phyloP scores from a whole-genome alignment of 2,329 filamentous ascomycete genomes.

The Aureobasidium sp. region DNA sequence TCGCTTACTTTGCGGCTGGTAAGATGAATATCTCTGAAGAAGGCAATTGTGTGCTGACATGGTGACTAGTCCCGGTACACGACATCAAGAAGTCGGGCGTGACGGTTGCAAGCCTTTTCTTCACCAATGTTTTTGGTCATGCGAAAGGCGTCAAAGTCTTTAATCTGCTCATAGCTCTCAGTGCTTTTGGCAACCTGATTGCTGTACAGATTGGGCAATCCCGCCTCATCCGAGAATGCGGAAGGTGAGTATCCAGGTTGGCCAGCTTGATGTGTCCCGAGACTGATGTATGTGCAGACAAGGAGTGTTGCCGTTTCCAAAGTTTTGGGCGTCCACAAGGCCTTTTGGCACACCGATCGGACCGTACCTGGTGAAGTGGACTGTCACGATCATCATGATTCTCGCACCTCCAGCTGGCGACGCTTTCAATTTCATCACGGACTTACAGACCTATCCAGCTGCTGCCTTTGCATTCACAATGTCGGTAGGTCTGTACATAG shows the following conservation, averaged over 20 bases:
- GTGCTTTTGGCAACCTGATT: conserved; percentile 46
- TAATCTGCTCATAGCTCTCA: conserved; percentile 60
- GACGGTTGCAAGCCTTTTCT: conserved; percentile 51
- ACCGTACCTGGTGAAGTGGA: conserved; percentile 57
- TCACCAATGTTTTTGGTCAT: conserved; percentile 49
- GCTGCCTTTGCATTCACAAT: conserved; percentile 53
- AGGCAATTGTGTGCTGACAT: background rate
- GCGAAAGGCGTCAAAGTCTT: conserved; percentile 49
- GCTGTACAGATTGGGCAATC: conserved; percentile 63
- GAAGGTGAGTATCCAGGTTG: conserved; percentile 22
- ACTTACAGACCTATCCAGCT: conserved; percentile 52
- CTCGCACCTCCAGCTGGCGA: conserved; percentile 60
- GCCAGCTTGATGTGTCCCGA: too few relatives aligned
- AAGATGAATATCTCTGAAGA: background rate
- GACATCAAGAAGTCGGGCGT: conserved; percentile 43
- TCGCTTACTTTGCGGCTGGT: conserved; percentile 55
- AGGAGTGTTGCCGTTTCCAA: conserved; percentile 57
- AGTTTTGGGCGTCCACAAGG: conserved; percentile 56
- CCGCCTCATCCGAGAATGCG: conserved; percentile 58
- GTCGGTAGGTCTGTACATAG: conserved; percentile 50
- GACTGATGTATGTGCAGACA: background rate
- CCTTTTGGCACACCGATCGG: conserved; percentile 57
- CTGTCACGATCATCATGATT: conserved; percentile 58
- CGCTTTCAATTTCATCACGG: conserved; percentile 54
- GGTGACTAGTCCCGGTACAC: conserved; percentile 22